Evolutionary conservation across 208 protist genomes (phyloP).

Genomic region (Porcisia hertigi): DNA sequence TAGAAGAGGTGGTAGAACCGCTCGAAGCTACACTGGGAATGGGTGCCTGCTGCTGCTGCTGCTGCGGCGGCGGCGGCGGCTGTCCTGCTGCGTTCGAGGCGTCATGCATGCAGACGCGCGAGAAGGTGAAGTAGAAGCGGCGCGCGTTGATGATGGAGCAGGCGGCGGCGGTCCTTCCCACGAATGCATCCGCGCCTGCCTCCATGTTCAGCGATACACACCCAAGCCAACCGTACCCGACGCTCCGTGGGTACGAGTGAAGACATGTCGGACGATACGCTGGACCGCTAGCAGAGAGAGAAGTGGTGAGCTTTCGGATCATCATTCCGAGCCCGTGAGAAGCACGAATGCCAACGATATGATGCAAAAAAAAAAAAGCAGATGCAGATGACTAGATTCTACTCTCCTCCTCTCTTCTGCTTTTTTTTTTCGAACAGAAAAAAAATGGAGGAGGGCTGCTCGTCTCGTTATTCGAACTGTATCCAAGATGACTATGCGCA

Average conservation of each 20-base stretch:
- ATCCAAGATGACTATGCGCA: neutral
- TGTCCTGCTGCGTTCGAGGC: slow-evolving; percentile 1
- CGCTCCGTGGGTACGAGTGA: neutral
- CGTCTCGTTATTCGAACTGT: neutral
- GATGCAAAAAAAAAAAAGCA: too few species aligned
- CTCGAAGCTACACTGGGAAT: slow-evolving; percentile 4
- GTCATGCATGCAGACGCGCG: slow-evolving; percentile 7
- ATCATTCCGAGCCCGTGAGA: neutral
- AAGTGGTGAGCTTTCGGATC: neutral
- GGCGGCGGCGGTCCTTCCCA: neutral
- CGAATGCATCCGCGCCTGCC: neutral
- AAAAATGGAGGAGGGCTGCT: neutral
- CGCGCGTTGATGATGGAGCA: neutral
- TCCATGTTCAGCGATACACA: neutral
- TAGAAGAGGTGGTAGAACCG: slow-evolving; percentile 8
- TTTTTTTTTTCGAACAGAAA: neutral
- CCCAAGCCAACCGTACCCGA: neutral
- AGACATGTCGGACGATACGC: neutral
- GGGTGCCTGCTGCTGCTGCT: slow-evolving; percentile 7
- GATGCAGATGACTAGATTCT: too few species aligned
- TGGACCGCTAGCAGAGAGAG: neutral
- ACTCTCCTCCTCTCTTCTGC: too few species aligned
- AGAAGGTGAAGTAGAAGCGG: slow-evolving; percentile 3
- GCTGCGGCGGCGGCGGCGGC: neutral
- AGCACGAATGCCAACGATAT: too few species aligned